Conservation (phyloP, 192 early-diverging fungal genomes). For the Coemansia sp. region DNA sequence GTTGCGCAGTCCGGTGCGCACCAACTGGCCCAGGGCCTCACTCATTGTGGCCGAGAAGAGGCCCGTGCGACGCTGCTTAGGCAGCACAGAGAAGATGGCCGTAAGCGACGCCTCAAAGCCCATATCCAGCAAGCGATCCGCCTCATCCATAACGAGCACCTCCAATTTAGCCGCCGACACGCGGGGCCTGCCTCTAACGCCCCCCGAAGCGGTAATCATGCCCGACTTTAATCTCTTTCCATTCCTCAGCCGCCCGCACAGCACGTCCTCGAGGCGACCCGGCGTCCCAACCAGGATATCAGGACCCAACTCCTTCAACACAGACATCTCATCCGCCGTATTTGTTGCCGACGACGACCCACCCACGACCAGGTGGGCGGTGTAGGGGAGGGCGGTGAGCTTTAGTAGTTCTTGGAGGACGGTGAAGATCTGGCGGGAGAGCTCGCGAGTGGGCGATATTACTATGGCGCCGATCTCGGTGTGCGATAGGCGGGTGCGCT, state of each 20-base stretch:
- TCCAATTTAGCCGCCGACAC: slow-evolving; percentile 78
- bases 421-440: slow-evolving; percentile 80
- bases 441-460: slow-evolving; percentile 85
- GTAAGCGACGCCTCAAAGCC: slow-evolving; percentile 83
- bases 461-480: slow-evolving; percentile 84
- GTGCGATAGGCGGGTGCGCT: slow-evolving; percentile 59
- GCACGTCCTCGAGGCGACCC: slow-evolving; percentile 80
- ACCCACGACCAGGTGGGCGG: slow-evolving; percentile 43
- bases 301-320: slow-evolving; percentile 60
- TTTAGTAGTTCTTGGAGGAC: slow-evolving; percentile 66
- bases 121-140: slow-evolving; percentile 90
- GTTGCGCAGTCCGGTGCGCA: slow-evolving; percentile 86
- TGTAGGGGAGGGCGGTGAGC: slow-evolving; percentile 19
- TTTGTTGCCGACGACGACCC: slow-evolving; percentile 44
- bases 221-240: slow-evolving; percentile 42
- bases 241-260: slow-evolving; percentile 46
- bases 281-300: slow-evolving; percentile 91
- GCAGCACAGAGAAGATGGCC: slow-evolving; percentile 75
- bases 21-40: slow-evolving; percentile 78
- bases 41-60: slow-evolving; percentile 97
- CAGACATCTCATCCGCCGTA: slow-evolving; percentile 40
- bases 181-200: slow-evolving; percentile 36
- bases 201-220: slow-evolving; percentile 38
- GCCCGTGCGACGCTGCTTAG: slow-evolving; percentile 93
- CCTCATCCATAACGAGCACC: slow-evolving; percentile 90